phyloP scores from a whole-genome alignment of 2,329 filamentous ascomycete genomes.

The Drechslera avenae region DNA sequence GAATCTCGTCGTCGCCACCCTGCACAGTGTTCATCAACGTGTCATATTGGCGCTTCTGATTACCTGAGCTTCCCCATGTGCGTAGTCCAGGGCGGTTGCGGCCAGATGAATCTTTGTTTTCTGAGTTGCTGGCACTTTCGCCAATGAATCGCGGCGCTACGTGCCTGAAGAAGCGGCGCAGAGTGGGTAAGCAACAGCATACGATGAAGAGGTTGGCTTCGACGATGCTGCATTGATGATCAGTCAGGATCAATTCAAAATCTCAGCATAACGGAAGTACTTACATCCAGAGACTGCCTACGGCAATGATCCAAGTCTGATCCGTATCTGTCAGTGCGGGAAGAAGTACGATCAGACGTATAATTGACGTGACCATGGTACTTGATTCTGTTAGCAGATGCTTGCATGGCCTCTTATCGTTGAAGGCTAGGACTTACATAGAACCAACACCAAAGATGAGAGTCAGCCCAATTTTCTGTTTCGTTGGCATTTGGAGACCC shows the following conservation, averaged over 20 bases:
- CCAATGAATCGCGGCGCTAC: conserved; percentile 38
- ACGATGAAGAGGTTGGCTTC: conserved; percentile 52
- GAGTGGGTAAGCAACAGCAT: conserved; percentile 50
- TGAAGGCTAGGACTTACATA: conserved; percentile 13
- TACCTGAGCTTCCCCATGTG: conserved; percentile 15
- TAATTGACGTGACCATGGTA: conserved; percentile 21
- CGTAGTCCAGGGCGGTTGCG: conserved; percentile 8
- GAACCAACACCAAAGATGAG: conserved; percentile 28
- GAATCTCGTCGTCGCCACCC: conserved; percentile 12
- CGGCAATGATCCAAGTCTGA: conserved; percentile 21
- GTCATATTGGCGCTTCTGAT: conserved; percentile 19
- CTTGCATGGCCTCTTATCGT: not conserved
- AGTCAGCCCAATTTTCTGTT: conserved; percentile 25
- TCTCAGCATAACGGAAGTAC: not conserved
- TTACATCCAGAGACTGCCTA: conserved; percentile 21
- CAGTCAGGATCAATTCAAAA: not conserved
- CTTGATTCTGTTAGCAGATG: conserved; percentile 9
- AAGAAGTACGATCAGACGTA: conserved; percentile 18
- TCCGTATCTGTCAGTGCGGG: conserved; percentile 21
- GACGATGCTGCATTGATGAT: conserved; percentile 34
- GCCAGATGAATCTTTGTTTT: conserved; percentile 8
- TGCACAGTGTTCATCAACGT: conserved; percentile 24
- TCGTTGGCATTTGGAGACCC: conserved; percentile 24
- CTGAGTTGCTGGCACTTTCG: conserved; percentile 7
- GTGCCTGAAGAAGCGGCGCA: conserved; percentile 50